These are phyloP conservation scores for Candida maesae DNA, from an alignment of 805 yeast species.

Conservation along the genomic window DNA sequence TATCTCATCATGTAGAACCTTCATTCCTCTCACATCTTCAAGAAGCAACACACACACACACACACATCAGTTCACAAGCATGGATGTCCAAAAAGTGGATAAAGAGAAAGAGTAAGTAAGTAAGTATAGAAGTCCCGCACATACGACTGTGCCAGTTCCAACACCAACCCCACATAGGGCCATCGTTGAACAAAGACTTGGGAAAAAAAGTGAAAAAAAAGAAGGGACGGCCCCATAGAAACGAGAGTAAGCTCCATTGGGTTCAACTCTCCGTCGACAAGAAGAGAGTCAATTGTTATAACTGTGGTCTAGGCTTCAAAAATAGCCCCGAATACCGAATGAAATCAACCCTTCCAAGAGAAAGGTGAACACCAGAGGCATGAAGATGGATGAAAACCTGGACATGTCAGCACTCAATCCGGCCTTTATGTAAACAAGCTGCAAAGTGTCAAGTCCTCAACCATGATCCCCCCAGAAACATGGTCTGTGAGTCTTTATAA, in stretches of 20 bases:
- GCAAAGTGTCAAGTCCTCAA: neutral
- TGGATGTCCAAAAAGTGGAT: conserved; percentile 4
- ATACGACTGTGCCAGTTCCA: conserved; percentile 56
- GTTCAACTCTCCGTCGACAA: conserved; percentile 36
- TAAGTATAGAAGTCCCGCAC: conserved; percentile 58
- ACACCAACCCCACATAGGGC: too few relatives aligned
- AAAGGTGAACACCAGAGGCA: conserved; percentile 11
- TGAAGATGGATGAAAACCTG: conserved; percentile 1
- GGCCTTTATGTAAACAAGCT: conserved; percentile 6
- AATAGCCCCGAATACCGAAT: conserved; percentile 58
- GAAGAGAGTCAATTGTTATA: conserved; percentile 54
- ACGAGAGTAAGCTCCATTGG: conserved; percentile 86
- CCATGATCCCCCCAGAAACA: neutral
- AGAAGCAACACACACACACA: too few relatives aligned
- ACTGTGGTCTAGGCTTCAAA: conserved; percentile 62
- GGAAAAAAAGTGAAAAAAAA: neutral
- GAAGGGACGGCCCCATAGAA: conserved; percentile 50
- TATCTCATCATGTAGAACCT: conserved; percentile 59
- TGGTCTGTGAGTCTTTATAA: conserved; percentile 4
- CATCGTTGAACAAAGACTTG: conserved; percentile 11
- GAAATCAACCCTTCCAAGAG: conserved; percentile 12
- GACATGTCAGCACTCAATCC: conserved; percentile 2
- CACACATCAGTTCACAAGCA: too few relatives aligned
- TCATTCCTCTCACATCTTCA: neutral
- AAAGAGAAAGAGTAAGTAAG: conserved; percentile 6